Evolutionary conservation across 2,329 filamentous ascomycete species (phyloP), one percentile per base, ranked within the genome.

Genomic region (Ustulina deusta): DNA sequence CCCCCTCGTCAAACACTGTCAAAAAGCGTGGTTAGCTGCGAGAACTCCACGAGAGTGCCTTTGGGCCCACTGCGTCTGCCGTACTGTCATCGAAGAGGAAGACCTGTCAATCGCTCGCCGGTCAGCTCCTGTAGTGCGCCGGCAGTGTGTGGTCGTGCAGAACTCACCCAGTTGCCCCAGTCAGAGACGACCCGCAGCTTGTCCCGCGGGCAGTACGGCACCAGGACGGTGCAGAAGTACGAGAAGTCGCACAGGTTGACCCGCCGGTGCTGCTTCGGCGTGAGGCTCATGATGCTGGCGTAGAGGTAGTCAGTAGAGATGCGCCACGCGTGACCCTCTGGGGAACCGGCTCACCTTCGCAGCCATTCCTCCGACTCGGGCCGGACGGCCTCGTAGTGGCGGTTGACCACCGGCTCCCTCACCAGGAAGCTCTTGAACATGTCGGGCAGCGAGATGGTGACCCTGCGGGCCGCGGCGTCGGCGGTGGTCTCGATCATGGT

Each of bases 31-130:
- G 11, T 36, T 36, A 36, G 34, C 11, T 27, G 22, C 10, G 10
- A 49, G 46, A 49, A 40, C 25, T 36, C 34, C 34, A 36, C 6
- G 6, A 11, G 34, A 36, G n/a, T n/a, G n/a, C n/a, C n/a, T n/a
- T n/a, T n/a, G n/a, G n/a, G n/a, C n/a, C n/a, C n/a, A 36, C 11
- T 36, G 11, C 34, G 34, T 36, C 34, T 36, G 11, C 11, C 55
- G 10, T 46, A 42, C 55, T 58, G 36, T 42, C 55, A 58, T 58
- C 55, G 17, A 58, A 58, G 38, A 58, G 55, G 17, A 58, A 58
- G 15, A 58, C 36, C 40, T 58, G n/a, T 46, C 22, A 3, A 55
- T 36, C 27, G 6, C 29, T 58, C 34, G 36, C 40, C n/a, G 22
- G 36, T 58, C 11, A 36, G 34, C 11, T 36, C 34, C 34, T 36